phyloP scores from a whole-genome alignment of 1,139 yeast genomes.

The Debaryomycetaceae sp. region DNA sequence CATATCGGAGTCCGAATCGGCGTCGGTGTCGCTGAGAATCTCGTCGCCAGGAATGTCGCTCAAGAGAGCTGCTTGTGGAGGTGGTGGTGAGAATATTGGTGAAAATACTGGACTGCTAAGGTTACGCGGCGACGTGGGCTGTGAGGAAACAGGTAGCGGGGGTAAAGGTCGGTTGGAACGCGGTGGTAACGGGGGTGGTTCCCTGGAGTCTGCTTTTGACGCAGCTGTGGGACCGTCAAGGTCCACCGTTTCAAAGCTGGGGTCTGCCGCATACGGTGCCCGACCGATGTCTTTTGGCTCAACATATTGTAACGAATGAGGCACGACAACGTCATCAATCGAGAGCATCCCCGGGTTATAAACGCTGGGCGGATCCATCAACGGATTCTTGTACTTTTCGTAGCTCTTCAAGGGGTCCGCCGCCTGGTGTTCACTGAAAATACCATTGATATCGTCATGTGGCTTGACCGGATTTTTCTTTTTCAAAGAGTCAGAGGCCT shows the following conservation, averaged over 20 bases:
- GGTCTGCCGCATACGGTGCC: too few relatives aligned
- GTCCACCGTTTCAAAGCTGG: too few relatives aligned
- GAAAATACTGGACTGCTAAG: conserved; percentile 4
- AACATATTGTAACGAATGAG: conserved; percentile 9
- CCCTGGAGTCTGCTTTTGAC: too few relatives aligned
- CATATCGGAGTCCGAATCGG: conserved; percentile 14
- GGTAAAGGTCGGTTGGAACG: conserved; percentile 17
- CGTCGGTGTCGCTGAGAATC: background rate
- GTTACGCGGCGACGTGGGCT: conserved; percentile 4
- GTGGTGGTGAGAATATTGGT: conserved; percentile 2
- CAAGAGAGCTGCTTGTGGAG: conserved; percentile 11
- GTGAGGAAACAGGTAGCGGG: conserved; percentile 1
- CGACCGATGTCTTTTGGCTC: too few relatives aligned
- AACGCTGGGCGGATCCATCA: conserved; percentile 22
- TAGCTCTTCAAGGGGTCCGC: conserved; percentile 34
- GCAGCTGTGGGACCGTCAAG: too few relatives aligned
- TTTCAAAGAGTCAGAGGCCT: conserved; percentile 22
- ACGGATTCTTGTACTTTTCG: conserved; percentile 25
- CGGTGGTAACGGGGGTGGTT: conserved; percentile 31
- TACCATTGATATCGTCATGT: conserved; percentile 26
- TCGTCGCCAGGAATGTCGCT: background rate
- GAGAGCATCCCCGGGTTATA: conserved; percentile 26
- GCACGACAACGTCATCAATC: conserved; percentile 17
- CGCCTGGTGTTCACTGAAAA: conserved; percentile 27
- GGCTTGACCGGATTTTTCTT: conserved; percentile 24